Evolutionary conservation across 2,329 filamentous ascomycete genomes (phyloP), one percentile per base, ranked within the genome.

Genomic region (Rhexocercosporidium sp.): DNA sequence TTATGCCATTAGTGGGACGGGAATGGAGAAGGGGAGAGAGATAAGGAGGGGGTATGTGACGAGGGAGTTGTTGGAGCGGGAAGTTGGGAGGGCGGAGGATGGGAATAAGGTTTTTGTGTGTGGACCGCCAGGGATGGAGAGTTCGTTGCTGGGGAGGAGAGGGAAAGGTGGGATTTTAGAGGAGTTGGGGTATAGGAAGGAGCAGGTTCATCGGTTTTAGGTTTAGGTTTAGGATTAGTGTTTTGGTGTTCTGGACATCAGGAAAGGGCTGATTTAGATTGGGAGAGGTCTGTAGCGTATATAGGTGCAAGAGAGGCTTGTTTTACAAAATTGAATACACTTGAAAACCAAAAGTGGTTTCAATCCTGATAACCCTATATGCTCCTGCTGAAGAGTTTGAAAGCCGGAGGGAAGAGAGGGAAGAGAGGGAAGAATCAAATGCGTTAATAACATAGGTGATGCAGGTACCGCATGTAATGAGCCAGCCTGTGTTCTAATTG

Each of bases 51-150:
- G 90, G 0, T 85, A 85, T 66, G 82, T 93, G 9, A 86, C 84
- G 1, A 83, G 82, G 74, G 81, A 84, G 65, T 72, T 92, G 39
- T 73, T 92, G 66, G 77, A 82, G 69, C 81, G 86, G 69, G 81
- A 80, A n/a, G 77, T 79, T 6, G 75, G 81, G 7, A 74, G 72
- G n/a, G 73, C 77, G 3, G 73, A 67, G 68, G 78, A 78, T 69
- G 79, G 82, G 34, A 81, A 80, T 1, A 90, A 90, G 77, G 86
- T 92, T 0, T 89, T 92, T 73, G 81, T 92, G 0, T 92, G 89
- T 75, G 90, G 90, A 0, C 90, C 90, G 20, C 88, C 89, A 1
- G 82, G 82, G 0, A 91, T 92, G 88, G 87, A 91, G 76, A 80
- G 80, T 65, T 82, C 84, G 80, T 85, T 2, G 86, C 85, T 4